phyloP scores from a whole-genome alignment of 192 early-diverging fungal genomes.

The Dissophora ornata region DNA sequence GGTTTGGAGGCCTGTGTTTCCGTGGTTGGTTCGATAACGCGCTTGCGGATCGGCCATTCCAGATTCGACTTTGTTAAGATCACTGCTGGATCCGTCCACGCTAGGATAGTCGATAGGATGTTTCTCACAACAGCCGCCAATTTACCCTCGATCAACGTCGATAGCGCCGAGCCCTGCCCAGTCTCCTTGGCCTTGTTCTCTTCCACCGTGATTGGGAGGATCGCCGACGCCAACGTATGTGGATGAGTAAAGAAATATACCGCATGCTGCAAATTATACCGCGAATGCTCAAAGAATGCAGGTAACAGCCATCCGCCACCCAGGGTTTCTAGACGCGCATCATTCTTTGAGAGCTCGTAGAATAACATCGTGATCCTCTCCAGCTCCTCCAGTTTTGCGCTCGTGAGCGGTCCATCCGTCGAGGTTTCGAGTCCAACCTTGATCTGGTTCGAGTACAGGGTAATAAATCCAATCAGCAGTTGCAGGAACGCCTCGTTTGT shows the following conservation, averaged over 20 bases:
- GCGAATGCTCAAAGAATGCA: constrained; percentile 48
- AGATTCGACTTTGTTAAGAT: constrained; percentile 42
- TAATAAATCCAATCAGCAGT: constrained; percentile 59
- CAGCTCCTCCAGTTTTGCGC: constrained; percentile 62
- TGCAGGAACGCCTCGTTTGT: constrained; percentile 49
- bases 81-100: constrained; percentile 49
- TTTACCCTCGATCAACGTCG: constrained; percentile 37
- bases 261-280: constrained; percentile 50
- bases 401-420: constrained; percentile 47
- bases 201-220: constrained; percentile 28
- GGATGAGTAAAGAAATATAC: constrained; percentile 56
- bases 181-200: constrained; percentile 43
- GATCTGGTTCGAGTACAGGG: constrained; percentile 59
- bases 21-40: constrained; percentile 47
- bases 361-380: constrained; percentile 64
- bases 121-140: constrained; percentile 45
- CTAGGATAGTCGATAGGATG: constrained; percentile 49
- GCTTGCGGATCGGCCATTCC: constrained; percentile 59
- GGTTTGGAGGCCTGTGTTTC: constrained; percentile 37
- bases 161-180: constrained; percentile 8
- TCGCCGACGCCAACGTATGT: constrained; percentile 31
- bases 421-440: constrained; percentile 56
- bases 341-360: constrained; percentile 59
- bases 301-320: constrained; percentile 23
- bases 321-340: constrained; percentile 24